Percentiles rank a stretch among this genome's conserved stretches.
Evolutionary conservation across 2,329 filamentous ascomycete genomes (phyloP).

Genomic region (Grosmannia serpens): DNA sequence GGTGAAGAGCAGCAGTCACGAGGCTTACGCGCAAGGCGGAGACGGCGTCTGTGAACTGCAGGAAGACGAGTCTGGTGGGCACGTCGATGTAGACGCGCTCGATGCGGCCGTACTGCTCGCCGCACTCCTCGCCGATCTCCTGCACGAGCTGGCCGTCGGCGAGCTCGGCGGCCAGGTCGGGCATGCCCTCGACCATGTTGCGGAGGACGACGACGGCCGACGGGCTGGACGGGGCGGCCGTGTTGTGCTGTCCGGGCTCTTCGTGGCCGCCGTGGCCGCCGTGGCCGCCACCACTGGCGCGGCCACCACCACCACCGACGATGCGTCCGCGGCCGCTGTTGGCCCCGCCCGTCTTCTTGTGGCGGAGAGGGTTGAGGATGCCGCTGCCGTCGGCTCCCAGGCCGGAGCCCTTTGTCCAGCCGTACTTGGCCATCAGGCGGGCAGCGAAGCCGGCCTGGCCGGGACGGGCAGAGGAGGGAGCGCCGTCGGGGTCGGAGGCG

Average conservation of each 20-base stretch:
- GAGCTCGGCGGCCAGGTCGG: constrained; percentile 65
- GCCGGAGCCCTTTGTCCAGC: constrained; percentile 80
- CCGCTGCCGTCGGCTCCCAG: constrained; percentile 73
- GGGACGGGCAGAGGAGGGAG: constrained; percentile 47
- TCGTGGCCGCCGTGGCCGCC: too few relatives aligned
- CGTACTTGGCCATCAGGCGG: constrained; percentile 85
- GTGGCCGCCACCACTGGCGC: constrained; percentile 31
- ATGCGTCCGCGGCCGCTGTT: constrained; percentile 72
- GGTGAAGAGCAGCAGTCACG: neutral
- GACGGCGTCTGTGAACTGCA: constrained; percentile 80
- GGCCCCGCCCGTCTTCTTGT: constrained; percentile 62
- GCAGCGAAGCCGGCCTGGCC: constrained; percentile 78
- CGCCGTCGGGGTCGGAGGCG: constrained; percentile 18
- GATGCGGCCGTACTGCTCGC: constrained; percentile 66
- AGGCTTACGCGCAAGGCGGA: constrained; percentile 68
- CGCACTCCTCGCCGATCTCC: constrained; percentile 91
- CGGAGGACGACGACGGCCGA: constrained; percentile 71
- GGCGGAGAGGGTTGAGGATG: constrained; percentile 74
- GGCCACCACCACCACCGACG: constrained; percentile 60
- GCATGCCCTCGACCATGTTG: constrained; percentile 78
- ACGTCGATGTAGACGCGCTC: constrained; percentile 68
- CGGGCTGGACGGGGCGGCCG: constrained; percentile 17
- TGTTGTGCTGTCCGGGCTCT: constrained; percentile 9
- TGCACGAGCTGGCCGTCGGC: constrained; percentile 61
- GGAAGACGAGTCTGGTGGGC: constrained; percentile 61